Base-by-base conservation (phyloP, 352 stramenopile species). In the Thalassiosira hispida region DNA sequence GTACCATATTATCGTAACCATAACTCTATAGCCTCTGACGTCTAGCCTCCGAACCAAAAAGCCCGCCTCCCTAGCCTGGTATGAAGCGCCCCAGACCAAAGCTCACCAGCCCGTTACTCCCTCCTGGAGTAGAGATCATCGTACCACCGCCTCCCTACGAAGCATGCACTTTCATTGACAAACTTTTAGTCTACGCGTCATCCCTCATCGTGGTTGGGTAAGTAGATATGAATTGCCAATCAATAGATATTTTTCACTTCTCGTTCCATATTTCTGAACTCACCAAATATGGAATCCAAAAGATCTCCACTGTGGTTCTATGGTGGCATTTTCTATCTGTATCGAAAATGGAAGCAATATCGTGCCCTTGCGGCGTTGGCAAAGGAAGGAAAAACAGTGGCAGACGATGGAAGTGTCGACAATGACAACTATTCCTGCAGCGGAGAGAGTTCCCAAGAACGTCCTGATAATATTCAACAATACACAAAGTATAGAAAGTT, bases 281-380 rank as follows among this genome's bases (percentile, higher is more conserved):
- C n/a, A n/a, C n/a, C n/a, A n/a, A n/a, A n/a, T n/a, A n/a, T n/a
- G n/a, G n/a, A n/a, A n/a, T n/a, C n/a, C n/a, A n/a, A n/a, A n/a
- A n/a, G n/a, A 38, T 73, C 55, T 38, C 76, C 76, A 8, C 20
- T 84, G n/a, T 84, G 76, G 76, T 84, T 79, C 59, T 84, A 84
- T 51, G 76, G 76, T 2, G 68, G 68, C 2, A 60, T 79, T 7
- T 52, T 84, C n/a, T 84, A 73, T 49, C 27, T 79, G 12, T 84
- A 73, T 65, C 33, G 52, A 67, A 79, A 56, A 27, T 84, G 76
- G 76, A 79, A 59, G 49, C 57, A 62, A 38, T 84, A 84, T 57
- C 56, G 63, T 33, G 23, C n/a, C 2, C 59, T 84, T 57, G 62
- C 76, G n/a, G 11, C 31, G 38, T 6, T 46, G 22, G 38, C 38